Base-by-base conservation (phyloP, 768 basidiomycete species). In the Auriculariales sp. region DNA sequence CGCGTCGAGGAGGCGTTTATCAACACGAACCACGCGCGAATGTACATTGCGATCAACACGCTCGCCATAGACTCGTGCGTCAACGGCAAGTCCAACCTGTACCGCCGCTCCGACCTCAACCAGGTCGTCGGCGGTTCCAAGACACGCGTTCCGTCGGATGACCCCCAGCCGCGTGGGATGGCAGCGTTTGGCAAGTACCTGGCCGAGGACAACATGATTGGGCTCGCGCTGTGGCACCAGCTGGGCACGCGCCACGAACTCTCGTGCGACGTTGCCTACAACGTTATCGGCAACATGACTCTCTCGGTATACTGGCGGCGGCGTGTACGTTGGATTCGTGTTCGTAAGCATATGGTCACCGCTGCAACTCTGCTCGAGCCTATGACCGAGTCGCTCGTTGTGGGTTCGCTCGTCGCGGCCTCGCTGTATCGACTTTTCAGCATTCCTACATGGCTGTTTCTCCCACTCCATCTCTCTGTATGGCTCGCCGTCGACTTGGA, bases 161-260 rank as follows among this genome's bases (percentile, higher is more conserved):
- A 29, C 55, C 52, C 61, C 19, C 60, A 59, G 60, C 64, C 56
- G 49, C 53, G 56, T 36, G 92, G 92, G 1, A 71, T 99, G 22
- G 71, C 77, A 6, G 82, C 78, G 0, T 97, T 97, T 54, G 83
- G 82, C 0, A 78, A 82, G 11, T 98, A 83, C 65, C 74, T 98
- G 35, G 94, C 95, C 0, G 95, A 99, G 65, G 95, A 99, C 68
- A 97, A 97, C 66, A 94, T 89, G 88, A 94, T 99, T 51, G 95
- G 81, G 15, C 71, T 78, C 44, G 78, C 88, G 1, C 68, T 99
- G 11, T 97, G 92, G 95, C 89, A 97, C 61, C 89, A 98, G 62
- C 72, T 97, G 2, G 82, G 78, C 30, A 69, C 90, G 30, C 75
- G 86, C 42, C 95, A 99, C 60, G 83, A 89, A 51, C 72, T 98